phyloP scores from a whole-genome alignment of 2,329 filamentous ascomycete species.

The Thermoascus crustaceus region DNA sequence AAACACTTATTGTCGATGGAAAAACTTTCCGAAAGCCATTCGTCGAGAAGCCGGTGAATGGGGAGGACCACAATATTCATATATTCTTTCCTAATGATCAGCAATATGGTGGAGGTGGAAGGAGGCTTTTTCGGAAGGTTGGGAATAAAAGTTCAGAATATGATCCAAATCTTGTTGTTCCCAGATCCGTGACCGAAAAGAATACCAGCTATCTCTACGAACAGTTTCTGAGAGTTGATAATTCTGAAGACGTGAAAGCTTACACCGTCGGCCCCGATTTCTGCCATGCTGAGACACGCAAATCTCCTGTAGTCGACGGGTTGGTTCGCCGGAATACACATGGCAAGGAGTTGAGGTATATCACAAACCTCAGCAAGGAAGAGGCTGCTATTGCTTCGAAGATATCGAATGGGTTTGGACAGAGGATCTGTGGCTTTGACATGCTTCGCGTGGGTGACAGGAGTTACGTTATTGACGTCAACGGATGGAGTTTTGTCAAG shows the following conservation, averaged over 20 bases:
- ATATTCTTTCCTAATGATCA: slow-evolving; percentile 78
- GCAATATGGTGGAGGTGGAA: slow-evolving; percentile 76
- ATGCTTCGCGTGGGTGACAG: slow-evolving; percentile 77
- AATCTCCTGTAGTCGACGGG: slow-evolving; percentile 94
- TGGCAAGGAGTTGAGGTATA: slow-evolving; percentile 92
- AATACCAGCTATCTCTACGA: slow-evolving; percentile 90
- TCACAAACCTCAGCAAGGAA: slow-evolving; percentile 71
- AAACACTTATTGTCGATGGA: slow-evolving; percentile 82
- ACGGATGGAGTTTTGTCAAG: slow-evolving; percentile 99
- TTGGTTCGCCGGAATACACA: slow-evolving; percentile 93
- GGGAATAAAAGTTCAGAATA: slow-evolving; percentile 99
- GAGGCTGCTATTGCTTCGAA: slow-evolving; percentile 81
- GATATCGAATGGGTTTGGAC: slow-evolving; percentile 86
- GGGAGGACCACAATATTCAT: slow-evolving; percentile 97
- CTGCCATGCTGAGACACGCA: slow-evolving; percentile 94
- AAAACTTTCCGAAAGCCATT: slow-evolving; percentile 79
- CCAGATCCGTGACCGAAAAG: slow-evolving; percentile 72
- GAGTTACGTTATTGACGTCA: slow-evolving; percentile 97
- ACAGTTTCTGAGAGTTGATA: slow-evolving; percentile 92
- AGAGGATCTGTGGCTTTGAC: slow-evolving; percentile 93
- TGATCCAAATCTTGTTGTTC: slow-evolving; percentile 65
- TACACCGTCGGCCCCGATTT: slow-evolving; percentile 92
- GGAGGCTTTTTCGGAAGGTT: slow-evolving; percentile 90
- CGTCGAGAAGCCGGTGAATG: slow-evolving; percentile 96
- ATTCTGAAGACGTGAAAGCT: slow-evolving; percentile 95